A percentile compares a stretch with the other conserved stretches of the same genome.
These are phyloP conservation scores for Cyathus striatus DNA, from an alignment of 768 basidiomycete genomes.

Conservation along the genomic window DNA sequence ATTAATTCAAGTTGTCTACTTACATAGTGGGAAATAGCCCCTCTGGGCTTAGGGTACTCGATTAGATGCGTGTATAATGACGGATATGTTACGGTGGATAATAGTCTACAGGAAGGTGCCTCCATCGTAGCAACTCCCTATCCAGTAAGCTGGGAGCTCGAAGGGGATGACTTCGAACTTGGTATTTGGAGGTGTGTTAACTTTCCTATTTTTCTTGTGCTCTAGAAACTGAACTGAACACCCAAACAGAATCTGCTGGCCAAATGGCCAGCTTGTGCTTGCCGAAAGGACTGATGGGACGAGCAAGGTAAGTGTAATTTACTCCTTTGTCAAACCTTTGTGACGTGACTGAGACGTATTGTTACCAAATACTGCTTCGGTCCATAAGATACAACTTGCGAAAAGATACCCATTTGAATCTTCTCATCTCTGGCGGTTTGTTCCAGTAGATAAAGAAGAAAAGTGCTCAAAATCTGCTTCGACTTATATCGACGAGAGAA, in stretches of 20 bases:
- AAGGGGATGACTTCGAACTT: constrained; percentile 12
- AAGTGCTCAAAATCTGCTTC: background rate
- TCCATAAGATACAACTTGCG: constrained; percentile 17
- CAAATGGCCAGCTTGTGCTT: constrained; percentile 14
- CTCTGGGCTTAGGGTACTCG: constrained; percentile 24
- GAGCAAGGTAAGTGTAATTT: constrained; percentile 6
- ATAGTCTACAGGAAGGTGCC: constrained; percentile 11
- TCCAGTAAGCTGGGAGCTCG: constrained; percentile 25
- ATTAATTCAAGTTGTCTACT: background rate
- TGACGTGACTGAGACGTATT: no score
- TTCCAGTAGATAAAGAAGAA: constrained; percentile 2
- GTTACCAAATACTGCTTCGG: background rate
- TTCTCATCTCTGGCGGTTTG: constrained; percentile 15
- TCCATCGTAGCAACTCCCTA: constrained; percentile 17
- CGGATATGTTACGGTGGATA: constrained; percentile 20
- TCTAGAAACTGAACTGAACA: background rate
- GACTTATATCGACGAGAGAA: background rate
- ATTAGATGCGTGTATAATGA: constrained; percentile 18
- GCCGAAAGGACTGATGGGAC: constrained; percentile 9
- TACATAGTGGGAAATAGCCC: constrained; percentile 24
- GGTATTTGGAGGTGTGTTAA: constrained; percentile 14
- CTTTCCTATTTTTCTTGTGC: background rate
- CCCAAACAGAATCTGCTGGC: constrained; percentile 21
- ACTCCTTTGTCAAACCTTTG: background rate
- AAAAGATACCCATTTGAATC: constrained; percentile 9